Conservation (phyloP, 768 basidiomycete genomes). For the Phanerochaete sordida region DNA sequence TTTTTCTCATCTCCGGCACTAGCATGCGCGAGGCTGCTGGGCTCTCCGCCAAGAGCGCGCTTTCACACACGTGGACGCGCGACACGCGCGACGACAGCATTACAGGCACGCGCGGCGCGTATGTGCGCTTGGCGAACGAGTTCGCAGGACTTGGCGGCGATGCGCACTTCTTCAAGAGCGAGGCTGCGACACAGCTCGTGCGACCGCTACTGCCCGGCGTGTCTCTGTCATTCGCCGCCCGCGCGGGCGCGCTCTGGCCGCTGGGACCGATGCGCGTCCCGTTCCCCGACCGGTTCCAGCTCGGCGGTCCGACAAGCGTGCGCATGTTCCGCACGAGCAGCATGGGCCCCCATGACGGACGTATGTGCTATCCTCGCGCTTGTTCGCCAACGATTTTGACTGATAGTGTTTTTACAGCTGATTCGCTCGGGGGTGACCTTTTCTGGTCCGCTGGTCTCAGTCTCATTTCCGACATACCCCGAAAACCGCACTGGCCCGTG, state of each 20-base stretch:
- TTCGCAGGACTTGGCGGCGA: conserved; percentile 83
- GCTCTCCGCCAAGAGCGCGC: conserved; percentile 72
- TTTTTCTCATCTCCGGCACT: neutral
- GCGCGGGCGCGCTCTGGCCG: conserved; percentile 68
- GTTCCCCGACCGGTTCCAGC: conserved; percentile 85
- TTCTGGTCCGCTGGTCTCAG: conserved; percentile 78
- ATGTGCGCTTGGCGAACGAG: conserved; percentile 62
- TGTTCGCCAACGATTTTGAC: neutral
- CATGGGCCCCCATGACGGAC: conserved; percentile 73
- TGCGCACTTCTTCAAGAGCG: conserved; percentile 70
- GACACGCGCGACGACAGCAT: conserved; percentile 77
- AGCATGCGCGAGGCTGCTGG: conserved; percentile 88
- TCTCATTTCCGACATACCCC: conserved; percentile 69
- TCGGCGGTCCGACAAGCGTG: conserved; percentile 87
- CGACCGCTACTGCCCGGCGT: conserved; percentile 53
- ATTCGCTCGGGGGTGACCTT: conserved; percentile 80
- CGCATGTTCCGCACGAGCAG: conserved; percentile 73
- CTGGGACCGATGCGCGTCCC: conserved; percentile 50
- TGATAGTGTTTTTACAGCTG: conserved; percentile 44
- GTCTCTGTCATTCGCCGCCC: conserved; percentile 73
- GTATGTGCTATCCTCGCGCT: too few species aligned
- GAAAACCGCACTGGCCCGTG: conserved; percentile 77
- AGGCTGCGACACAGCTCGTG: conserved; percentile 62
- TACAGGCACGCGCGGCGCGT: conserved; percentile 57
- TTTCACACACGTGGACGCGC: conserved; percentile 71